Conservation (phyloP, 192 early-diverging fungal genomes). For the Coemansia sp. region DNA sequence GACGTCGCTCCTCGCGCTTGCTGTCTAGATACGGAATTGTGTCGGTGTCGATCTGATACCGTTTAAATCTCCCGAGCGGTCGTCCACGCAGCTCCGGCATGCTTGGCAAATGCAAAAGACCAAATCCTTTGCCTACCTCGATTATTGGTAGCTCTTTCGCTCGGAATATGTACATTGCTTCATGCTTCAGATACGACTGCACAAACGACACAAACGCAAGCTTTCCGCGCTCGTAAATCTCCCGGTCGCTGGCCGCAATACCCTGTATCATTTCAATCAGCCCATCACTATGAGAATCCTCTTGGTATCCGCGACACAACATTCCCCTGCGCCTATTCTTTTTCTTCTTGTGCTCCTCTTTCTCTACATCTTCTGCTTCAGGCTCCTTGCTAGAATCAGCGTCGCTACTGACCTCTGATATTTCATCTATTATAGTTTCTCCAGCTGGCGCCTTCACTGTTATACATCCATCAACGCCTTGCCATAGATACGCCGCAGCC, state of each 20-base stretch:
- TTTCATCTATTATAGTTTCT: conserved; percentile 8
- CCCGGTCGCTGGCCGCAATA: conserved; percentile 68
- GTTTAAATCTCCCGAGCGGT: conserved; percentile 25
- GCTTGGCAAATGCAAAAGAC: conserved; percentile 79
- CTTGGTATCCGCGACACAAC: conserved; percentile 16
- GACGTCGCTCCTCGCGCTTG: conserved; percentile 54
- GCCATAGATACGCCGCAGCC: conserved; percentile 52
- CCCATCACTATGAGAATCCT: conserved; percentile 50
- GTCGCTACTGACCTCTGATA: conserved; percentile 13
- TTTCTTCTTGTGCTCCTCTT: conserved; percentile 13
- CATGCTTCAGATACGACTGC: conserved; percentile 91
- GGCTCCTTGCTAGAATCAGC: conserved; percentile 8
- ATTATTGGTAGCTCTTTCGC: conserved; percentile 79
- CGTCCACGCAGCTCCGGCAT: conserved; percentile 83
- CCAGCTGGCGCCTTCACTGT: conserved; percentile 25
- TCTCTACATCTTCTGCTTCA: conserved; percentile 15
- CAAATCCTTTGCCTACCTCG: conserved; percentile 76
- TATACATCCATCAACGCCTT: conserved; percentile 31
- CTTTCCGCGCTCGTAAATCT: conserved; percentile 74
- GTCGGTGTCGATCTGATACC: conserved; percentile 42
- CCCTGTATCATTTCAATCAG: conserved; percentile 60
- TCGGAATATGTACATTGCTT: conserved; percentile 89
- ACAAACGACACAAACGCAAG: conserved; percentile 89
- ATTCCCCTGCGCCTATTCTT: conserved; percentile 16
- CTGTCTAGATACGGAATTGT: conserved; percentile 44